These are phyloP conservation scores for Lycium ferocissimum DNA, from an alignment of 257 asterid genomes.

Conservation along the genomic window DNA sequence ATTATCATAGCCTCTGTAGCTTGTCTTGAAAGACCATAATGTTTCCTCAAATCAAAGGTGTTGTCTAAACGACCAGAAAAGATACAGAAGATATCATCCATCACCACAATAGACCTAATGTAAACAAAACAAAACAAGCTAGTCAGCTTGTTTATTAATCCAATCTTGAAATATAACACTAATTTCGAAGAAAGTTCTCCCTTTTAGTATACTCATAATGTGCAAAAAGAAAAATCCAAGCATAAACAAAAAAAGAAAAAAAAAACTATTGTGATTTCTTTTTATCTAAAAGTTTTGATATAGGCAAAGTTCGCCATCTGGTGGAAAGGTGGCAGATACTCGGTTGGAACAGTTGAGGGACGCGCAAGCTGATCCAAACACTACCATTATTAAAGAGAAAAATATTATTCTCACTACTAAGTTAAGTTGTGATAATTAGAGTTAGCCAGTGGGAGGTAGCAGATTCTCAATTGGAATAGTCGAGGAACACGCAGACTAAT, in stretches of 20 bases:
- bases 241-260: not conserved
- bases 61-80: conserved; percentile 62
- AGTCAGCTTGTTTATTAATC: not conserved
- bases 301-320: too few relatives aligned
- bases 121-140: conserved; percentile 13
- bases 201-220: not conserved
- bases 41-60: conserved; percentile 53
- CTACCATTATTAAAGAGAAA: too few relatives aligned
- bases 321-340: not conserved
- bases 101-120: conserved; percentile 60
- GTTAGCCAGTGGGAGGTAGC: too few relatives aligned
- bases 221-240: not conserved
- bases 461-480: too few relatives aligned
- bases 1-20: conserved; percentile 65
- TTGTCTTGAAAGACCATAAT: conserved; percentile 66
- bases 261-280: not conserved
- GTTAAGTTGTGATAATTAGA: not conserved
- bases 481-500: too few relatives aligned
- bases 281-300: not conserved
- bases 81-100: conserved; percentile 76
- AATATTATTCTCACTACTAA: too few relatives aligned
- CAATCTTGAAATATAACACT: not conserved
- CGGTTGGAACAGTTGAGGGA: not conserved
- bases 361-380: not conserved
- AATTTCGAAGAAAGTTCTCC: not conserved